Conservation (phyloP, 2,329 filamentous ascomycete species). For the Cladosporium colombiae region DNA sequence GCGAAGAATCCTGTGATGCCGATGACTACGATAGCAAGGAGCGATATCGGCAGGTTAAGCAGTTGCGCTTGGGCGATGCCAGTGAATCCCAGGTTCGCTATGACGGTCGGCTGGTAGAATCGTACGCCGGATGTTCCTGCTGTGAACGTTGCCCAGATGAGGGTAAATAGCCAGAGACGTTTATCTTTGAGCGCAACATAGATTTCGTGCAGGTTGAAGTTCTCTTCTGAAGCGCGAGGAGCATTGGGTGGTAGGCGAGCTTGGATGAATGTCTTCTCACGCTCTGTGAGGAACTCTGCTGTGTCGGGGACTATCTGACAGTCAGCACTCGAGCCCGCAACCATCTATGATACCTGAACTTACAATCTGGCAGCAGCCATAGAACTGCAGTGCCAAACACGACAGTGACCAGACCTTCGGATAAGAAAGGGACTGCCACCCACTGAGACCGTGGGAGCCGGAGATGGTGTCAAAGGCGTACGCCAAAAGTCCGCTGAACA, state of each 20-base stretch:
- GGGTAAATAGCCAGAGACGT: slow-evolving; percentile 49
- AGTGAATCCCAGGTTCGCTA: slow-evolving; percentile 28
- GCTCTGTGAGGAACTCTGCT: slow-evolving; percentile 43
- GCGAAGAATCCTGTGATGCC: slow-evolving; percentile 21
- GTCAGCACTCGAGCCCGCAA: neutral
- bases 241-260: slow-evolving; percentile 47
- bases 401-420: slow-evolving; percentile 52
- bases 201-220: slow-evolving; percentile 47
- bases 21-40: slow-evolving; percentile 22
- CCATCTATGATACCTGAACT: neutral
- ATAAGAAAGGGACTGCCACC: slow-evolving; percentile 9
- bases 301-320: neutral
- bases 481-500: slow-evolving; percentile 48
- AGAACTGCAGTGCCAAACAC: slow-evolving; percentile 51
- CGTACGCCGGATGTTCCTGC: slow-evolving; percentile 48
- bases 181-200: slow-evolving; percentile 43
- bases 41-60: slow-evolving; percentile 22
- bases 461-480: slow-evolving; percentile 40
- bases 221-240: slow-evolving; percentile 42
- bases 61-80: slow-evolving; percentile 23
- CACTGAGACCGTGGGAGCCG: slow-evolving; percentile 5
- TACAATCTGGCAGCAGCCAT: slow-evolving; percentile 57
- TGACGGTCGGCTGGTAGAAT: slow-evolving; percentile 48
- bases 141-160: slow-evolving; percentile 51
- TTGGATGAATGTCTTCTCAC: slow-evolving; percentile 52